Evolutionary conservation across 1,284 basidiomycete genomes (phyloP).

Genomic region (Microstroma glucosiphilum): DNA sequence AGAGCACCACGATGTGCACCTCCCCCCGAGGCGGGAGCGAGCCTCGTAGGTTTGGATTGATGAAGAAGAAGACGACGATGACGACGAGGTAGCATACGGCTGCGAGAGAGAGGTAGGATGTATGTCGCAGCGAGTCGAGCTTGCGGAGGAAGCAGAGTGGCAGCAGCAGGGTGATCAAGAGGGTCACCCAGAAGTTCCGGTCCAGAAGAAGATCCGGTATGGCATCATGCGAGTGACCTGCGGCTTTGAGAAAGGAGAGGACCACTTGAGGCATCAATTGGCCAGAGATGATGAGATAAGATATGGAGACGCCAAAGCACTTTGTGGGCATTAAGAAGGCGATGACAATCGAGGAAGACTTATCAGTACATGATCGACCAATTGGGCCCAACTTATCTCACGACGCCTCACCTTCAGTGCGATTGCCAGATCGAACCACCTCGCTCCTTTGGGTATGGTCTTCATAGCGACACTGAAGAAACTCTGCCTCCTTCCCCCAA

Average conservation of each 20-base stretch:
- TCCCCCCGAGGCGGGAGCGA: slow-evolving; percentile 33
- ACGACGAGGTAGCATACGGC: slow-evolving; percentile 59
- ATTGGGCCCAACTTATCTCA: too few relatives aligned
- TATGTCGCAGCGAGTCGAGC: slow-evolving; percentile 65
- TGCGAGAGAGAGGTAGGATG: slow-evolving; percentile 74
- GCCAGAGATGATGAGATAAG: slow-evolving; percentile 56
- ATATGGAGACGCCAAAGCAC: slow-evolving; percentile 76
- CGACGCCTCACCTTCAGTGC: slow-evolving; percentile 58
- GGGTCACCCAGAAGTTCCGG: slow-evolving; percentile 72
- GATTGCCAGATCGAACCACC: slow-evolving; percentile 87
- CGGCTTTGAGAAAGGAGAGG: slow-evolving; percentile 59
- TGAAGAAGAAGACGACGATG: slow-evolving; percentile 41
- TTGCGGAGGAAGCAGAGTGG: slow-evolving; percentile 77
- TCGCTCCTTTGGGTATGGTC: slow-evolving; percentile 62
- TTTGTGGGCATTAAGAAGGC: slow-evolving; percentile 4
- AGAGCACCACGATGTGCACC: slow-evolving; percentile 23
- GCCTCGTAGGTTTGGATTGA: slow-evolving; percentile 24
- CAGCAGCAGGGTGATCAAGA: slow-evolving; percentile 72
- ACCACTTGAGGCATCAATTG: slow-evolving; percentile 86
- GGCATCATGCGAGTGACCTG: slow-evolving; percentile 19
- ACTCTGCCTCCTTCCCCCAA: slow-evolving; percentile 51
- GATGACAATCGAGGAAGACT: too few relatives aligned
- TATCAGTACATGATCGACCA: too few relatives aligned
- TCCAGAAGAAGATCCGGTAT: slow-evolving; percentile 56
- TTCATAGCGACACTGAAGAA: slow-evolving; percentile 38